Conservation (phyloP, 805 yeast species). For the Kockiozyma suomiensis region DNA sequence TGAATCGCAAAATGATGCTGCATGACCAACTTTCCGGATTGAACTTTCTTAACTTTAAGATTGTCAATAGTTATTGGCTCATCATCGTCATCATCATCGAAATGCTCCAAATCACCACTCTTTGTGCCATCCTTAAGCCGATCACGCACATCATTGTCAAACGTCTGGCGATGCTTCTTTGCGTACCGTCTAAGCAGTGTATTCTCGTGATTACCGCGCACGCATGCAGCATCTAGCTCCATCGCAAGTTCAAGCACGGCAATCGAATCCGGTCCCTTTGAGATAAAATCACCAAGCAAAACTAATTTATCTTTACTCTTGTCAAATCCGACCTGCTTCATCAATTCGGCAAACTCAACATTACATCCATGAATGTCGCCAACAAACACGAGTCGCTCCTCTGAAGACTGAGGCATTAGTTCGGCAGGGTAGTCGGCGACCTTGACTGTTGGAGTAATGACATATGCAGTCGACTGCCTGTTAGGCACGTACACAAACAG, state of each 20-base stretch:
- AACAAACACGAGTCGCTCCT: constrained; percentile 59
- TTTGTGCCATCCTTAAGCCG: constrained; percentile 28
- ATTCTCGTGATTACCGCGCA: constrained; percentile 88
- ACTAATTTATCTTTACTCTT: constrained; percentile 59
- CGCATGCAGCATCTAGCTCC: constrained; percentile 63
- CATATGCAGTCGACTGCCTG: constrained; percentile 8
- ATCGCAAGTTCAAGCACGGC: constrained; percentile 69
- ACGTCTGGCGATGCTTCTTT: constrained; percentile 53
- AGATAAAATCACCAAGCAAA: constrained; percentile 79
- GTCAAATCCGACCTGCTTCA: constrained; percentile 54
- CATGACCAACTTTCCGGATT: constrained; percentile 1
- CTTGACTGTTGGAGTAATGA: constrained; percentile 26
- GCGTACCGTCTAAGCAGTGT: constrained; percentile 68
- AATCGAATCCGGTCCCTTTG: constrained; percentile 79
- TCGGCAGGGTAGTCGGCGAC: constrained; percentile 26
- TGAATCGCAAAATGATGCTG: constrained; percentile 5
- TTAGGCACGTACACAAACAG: constrained; percentile 22
- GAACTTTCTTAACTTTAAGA: neutral
- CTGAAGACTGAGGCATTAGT: constrained; percentile 11
- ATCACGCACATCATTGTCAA: constrained; percentile 34
- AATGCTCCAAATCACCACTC: constrained; percentile 39
- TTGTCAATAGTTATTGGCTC: neutral
- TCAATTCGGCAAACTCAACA: constrained; percentile 55
- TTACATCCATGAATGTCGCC: constrained; percentile 91
- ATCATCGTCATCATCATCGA: constrained; percentile 32